These are phyloP conservation scores for Blastomyces silverae DNA, from an alignment of 2,329 filamentous ascomycete genomes.

Conservation along the genomic window DNA sequence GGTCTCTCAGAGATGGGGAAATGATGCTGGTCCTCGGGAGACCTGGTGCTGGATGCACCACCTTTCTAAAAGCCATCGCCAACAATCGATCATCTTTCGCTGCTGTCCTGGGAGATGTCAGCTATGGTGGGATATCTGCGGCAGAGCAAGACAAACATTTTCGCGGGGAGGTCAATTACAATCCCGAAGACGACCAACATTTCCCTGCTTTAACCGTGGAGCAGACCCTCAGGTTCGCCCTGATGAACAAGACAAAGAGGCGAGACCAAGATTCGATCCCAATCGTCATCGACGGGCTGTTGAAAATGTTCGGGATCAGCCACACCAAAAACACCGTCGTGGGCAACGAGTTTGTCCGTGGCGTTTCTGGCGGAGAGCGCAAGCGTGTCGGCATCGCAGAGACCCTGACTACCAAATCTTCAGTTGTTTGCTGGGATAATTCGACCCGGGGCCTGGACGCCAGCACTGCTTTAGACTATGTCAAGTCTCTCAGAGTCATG, in stretches of 20 bases:
- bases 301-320: constrained; percentile 71
- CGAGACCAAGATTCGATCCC: constrained; percentile 57
- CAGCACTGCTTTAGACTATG: constrained; percentile 71
- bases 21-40: constrained; percentile 53
- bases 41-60: constrained; percentile 68
- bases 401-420: constrained; percentile 64
- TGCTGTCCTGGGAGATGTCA: constrained; percentile 60
- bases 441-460: constrained; percentile 73
- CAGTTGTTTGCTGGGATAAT: constrained; percentile 74
- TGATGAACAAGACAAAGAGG: constrained; percentile 69
- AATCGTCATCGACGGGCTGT: constrained; percentile 47
- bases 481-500: constrained; percentile 62
- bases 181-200: constrained; percentile 69
- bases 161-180: constrained; percentile 71
- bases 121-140: constrained; percentile 64
- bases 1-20: constrained; percentile 60
- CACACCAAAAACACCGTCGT: constrained; percentile 70
- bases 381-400: constrained; percentile 76
- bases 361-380: constrained; percentile 71
- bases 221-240: constrained; percentile 68
- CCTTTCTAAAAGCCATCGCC: constrained; percentile 67
- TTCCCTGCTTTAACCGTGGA: constrained; percentile 68
- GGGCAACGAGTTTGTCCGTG: constrained; percentile 65
- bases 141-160: constrained; percentile 61
- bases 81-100: constrained; percentile 63